Percentiles rank a stretch among this genome's conserved stretches.
Conservation (phyloP, 257 asterid species). For the Lycium barbarum region DNA sequence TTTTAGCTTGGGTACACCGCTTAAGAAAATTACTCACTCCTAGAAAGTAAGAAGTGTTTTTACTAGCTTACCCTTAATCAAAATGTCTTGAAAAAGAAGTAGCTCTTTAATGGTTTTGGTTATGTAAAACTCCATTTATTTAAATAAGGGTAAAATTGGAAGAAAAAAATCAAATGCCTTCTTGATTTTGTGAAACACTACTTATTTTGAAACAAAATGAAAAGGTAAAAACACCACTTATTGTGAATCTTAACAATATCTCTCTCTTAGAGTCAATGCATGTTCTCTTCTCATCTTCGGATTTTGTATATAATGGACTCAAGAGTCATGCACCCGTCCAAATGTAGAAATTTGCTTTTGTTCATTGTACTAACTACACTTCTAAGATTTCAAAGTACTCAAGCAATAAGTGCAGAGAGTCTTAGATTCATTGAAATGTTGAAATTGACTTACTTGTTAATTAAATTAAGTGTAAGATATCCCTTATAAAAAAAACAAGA, state of each 20-base stretch:
- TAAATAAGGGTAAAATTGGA: too few species aligned
- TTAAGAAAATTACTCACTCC: too few species aligned
- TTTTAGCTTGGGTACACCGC: too few species aligned
- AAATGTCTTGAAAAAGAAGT: too few species aligned
- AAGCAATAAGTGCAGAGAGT: not conserved
- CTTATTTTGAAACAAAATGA: too few species aligned
- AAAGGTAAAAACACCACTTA: too few species aligned
- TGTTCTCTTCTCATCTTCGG: not conserved
- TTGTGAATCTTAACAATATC: not conserved
- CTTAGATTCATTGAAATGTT: not conserved
- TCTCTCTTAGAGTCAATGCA: not conserved
- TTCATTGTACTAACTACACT: not conserved
- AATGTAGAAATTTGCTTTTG: conserved; percentile 3
- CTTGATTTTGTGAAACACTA: too few species aligned
- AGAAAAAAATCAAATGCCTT: too few species aligned
- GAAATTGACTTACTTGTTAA: not conserved
- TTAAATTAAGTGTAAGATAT: not conserved
- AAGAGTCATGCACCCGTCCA: conserved; percentile 19
- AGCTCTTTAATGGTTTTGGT: too few species aligned
- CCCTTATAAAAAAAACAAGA: not conserved
- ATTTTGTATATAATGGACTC: not conserved
- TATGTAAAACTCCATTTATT: too few species aligned
- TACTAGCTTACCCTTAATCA: too few species aligned
- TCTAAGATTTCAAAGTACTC: not conserved
- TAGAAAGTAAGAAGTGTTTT: too few species aligned